phyloP scores from a whole-genome alignment of 345 rosid species.

The Syzygium oleosum region DNA sequence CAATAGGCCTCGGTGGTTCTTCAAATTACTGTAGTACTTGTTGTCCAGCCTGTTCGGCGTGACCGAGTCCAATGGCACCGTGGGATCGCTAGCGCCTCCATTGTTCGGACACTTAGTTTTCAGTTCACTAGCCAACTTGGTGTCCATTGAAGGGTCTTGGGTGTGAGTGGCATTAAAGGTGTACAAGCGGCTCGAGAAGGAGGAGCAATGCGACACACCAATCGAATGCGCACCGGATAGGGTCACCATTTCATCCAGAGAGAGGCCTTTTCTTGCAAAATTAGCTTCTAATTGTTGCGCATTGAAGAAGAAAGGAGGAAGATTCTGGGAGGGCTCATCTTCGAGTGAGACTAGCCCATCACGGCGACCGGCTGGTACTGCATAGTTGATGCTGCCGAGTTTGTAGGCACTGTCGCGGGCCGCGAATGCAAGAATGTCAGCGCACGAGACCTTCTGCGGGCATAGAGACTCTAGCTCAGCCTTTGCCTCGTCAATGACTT shows the following conservation, averaged over 20 bases:
- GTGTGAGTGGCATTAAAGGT: neutral
- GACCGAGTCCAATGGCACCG: neutral
- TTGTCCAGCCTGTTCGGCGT: neutral
- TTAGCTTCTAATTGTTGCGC: neutral
- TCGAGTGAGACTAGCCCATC: conserved; percentile 4
- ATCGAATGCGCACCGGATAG: conserved; percentile 19
- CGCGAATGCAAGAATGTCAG: conserved; percentile 5
- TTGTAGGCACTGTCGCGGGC: conserved; percentile 5
- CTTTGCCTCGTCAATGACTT: conserved; percentile 6
- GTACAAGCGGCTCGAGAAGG: conserved; percentile 11
- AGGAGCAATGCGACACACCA: conserved; percentile 15
- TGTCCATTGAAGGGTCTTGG: conserved; percentile 9
- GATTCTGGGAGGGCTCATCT: neutral
- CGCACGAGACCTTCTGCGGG: conserved; percentile 2
- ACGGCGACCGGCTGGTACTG: conserved; percentile 9
- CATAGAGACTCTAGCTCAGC: neutral
- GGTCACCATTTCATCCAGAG: conserved; percentile 14
- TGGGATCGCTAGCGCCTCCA: neutral
- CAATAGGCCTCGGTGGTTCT: neutral
- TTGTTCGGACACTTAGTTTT: neutral
- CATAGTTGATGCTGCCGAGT: conserved; percentile 6
- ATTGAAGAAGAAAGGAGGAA: conserved; percentile 6
- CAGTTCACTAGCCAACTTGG: neutral
- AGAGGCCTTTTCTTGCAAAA: conserved; percentile 10
- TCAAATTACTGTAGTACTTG: conserved; percentile 1